Conservation (phyloP, 768 basidiomycete genomes). For the Chalciporus piperatus region DNA sequence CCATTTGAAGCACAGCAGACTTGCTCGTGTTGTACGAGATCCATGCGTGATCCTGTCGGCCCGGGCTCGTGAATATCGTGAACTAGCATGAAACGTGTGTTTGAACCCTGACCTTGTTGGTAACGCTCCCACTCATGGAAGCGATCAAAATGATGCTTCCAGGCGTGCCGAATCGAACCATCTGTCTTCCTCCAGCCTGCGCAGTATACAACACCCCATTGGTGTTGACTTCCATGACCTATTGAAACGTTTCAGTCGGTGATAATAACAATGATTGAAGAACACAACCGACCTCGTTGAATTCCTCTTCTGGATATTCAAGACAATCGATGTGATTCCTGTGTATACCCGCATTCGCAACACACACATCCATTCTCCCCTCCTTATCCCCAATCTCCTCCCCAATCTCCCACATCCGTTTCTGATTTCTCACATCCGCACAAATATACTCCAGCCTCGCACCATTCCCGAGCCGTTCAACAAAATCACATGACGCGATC, state of each 20-base stretch:
- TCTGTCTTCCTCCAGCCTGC: conserved; percentile 58
- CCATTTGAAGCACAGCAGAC: conserved; percentile 77
- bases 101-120: conserved; percentile 54
- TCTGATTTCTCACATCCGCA: conserved; percentile 66
- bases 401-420: conserved; percentile 52
- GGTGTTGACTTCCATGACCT: conserved; percentile 67
- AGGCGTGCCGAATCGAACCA: conserved; percentile 43
- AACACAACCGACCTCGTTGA: conserved; percentile 43
- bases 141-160: conserved; percentile 61
- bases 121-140: conserved; percentile 62
- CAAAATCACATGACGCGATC: conserved; percentile 52
- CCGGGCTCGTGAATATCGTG: neutral
- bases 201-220: conserved; percentile 61
- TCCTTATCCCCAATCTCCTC: conserved; percentile 64
- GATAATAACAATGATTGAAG: neutral
- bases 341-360: conserved; percentile 79
- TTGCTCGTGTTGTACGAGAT: conserved; percentile 77
- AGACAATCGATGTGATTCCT: conserved; percentile 58
- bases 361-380: conserved; percentile 67
- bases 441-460: conserved; percentile 57
- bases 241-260: neutral
- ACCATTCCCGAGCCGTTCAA: conserved; percentile 41
- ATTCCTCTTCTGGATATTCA: conserved; percentile 62
- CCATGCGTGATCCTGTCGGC: conserved; percentile 64
- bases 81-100: too few species aligned